phyloP scores from a whole-genome alignment of 306 rosid species.

The Macrotyloma uniflorum region DNA sequence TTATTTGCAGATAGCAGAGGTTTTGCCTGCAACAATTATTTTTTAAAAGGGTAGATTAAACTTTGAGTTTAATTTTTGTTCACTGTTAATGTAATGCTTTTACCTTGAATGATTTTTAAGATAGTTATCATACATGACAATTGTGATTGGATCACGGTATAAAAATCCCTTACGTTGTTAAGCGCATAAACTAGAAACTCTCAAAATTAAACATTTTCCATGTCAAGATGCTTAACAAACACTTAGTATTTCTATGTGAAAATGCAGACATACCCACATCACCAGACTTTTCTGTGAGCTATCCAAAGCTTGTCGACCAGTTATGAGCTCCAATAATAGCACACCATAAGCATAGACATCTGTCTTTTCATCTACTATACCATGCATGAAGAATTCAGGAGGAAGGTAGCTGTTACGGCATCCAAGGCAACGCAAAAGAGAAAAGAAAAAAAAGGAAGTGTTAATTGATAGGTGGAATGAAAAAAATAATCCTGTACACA shows the following conservation, averaged over 20 bases:
- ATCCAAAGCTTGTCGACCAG: slow-evolving; percentile 90
- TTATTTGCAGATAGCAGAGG: slow-evolving; percentile 61
- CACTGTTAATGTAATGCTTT: too few species aligned
- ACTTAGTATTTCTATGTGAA: background rate
- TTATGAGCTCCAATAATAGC: slow-evolving; percentile 82
- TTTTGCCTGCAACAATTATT: slow-evolving; percentile 67
- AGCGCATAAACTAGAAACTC: background rate
- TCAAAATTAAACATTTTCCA: slow-evolving; percentile 8
- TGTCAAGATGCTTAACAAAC: slow-evolving; percentile 5
- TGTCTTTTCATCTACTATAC: slow-evolving; percentile 95
- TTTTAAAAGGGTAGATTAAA: background rate
- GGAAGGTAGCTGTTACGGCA: slow-evolving; percentile 85
- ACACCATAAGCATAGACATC: slow-evolving; percentile 96
- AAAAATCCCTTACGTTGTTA: background rate
- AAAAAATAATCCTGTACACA: background rate
- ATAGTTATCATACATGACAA: background rate
- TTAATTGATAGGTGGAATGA: slow-evolving; percentile 9
- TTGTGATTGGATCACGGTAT: background rate
- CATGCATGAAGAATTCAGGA: slow-evolving; percentile 99
- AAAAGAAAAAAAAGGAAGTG: slow-evolving; percentile 19
- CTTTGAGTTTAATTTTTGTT: background rate
- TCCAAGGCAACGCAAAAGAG: background rate
- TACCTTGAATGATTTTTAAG: background rate
- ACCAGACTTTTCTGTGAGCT: slow-evolving; percentile 89
- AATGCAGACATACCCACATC: slow-evolving; percentile 80